Conservation (phyloP, 202 grass and related monocot species). For the Elaeis oleifera region DNA sequence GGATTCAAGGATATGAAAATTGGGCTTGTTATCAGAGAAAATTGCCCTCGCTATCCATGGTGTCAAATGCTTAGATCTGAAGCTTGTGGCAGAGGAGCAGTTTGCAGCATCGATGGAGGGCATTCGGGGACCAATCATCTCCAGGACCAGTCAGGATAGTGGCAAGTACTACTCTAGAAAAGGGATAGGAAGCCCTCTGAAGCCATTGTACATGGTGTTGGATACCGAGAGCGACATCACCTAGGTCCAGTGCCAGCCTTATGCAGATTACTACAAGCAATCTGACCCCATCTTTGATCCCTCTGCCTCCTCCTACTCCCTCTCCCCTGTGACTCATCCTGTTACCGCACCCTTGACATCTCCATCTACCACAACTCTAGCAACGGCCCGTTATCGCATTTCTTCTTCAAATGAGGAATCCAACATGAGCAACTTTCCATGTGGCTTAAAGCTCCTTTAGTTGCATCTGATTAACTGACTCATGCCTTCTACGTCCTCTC, state of each 20-base stretch:
- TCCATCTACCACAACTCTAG: no score
- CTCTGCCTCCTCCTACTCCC: slow-evolving; percentile 53
- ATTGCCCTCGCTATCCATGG: slow-evolving; percentile 35
- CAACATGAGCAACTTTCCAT: no score
- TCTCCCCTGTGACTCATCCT: not conserved
- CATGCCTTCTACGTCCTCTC: no score
- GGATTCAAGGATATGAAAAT: no score
- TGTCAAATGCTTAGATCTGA: slow-evolving; percentile 24
- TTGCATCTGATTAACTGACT: no score
- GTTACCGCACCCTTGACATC: no score
- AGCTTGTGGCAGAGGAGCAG: slow-evolving; percentile 10
- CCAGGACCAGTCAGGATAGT: slow-evolving; percentile 71
- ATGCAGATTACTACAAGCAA: slow-evolving; percentile 86
- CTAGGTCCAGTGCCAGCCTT: slow-evolving; percentile 88
- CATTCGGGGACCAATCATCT: slow-evolving; percentile 74
- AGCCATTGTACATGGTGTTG: slow-evolving; percentile 68
- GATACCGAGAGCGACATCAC: slow-evolving; percentile 92
- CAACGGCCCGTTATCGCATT: no score
- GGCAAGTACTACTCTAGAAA: slow-evolving; percentile 88
- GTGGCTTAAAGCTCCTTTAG: no score
- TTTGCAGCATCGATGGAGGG: slow-evolving; percentile 19
- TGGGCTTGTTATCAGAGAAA: no score
- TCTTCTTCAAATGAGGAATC: no score
- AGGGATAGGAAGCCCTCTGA: slow-evolving; percentile 43
- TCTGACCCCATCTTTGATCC: slow-evolving; percentile 73